Evolutionary conservation across 768 basidiomycete species (phyloP).

Genomic region (Lactarius pseudohatsudake): DNA sequence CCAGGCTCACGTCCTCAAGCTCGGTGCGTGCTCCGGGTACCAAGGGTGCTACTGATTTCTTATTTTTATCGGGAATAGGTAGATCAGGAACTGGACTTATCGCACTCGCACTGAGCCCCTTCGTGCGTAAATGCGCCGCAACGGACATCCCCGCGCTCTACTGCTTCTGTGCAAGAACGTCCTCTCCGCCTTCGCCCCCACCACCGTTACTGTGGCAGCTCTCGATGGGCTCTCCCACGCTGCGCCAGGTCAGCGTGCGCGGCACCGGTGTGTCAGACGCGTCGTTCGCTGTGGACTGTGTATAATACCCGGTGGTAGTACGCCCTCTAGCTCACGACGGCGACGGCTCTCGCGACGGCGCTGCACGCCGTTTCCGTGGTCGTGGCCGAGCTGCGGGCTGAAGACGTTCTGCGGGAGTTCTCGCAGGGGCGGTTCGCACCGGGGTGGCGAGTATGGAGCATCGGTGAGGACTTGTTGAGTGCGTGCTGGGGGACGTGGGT

Average conservation of each 20-base stretch:
- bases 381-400: slow-evolving; percentile 27
- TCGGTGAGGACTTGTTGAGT: slow-evolving; percentile 15
- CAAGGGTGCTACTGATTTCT: slow-evolving; percentile 7
- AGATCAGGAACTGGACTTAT: no score
- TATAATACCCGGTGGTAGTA: not conserved
- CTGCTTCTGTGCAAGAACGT: slow-evolving; percentile 27
- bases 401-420: slow-evolving; percentile 36
- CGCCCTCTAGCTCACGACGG: no score
- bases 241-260: no score
- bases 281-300: slow-evolving; percentile 3
- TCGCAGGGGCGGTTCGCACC: slow-evolving; percentile 31
- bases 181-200: not conserved
- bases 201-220: not conserved
- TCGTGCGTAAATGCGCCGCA: slow-evolving; percentile 7
- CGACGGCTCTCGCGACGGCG: not conserved
- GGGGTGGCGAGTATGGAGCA: slow-evolving; percentile 26
- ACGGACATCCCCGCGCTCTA: slow-evolving; percentile 24
- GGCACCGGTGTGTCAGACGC: not conserved
- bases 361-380: not conserved
- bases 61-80: not conserved
- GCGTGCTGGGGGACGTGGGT: not conserved
- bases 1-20: slow-evolving; percentile 60
- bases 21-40: slow-evolving; percentile 48
- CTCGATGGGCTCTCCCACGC: slow-evolving; percentile 22
- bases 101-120: slow-evolving; percentile 17